A percentile compares a stretch with the other conserved stretches of the same genome.
Conservation (phyloP, 306 rosid species). For the Vigna unguiculata region DNA sequence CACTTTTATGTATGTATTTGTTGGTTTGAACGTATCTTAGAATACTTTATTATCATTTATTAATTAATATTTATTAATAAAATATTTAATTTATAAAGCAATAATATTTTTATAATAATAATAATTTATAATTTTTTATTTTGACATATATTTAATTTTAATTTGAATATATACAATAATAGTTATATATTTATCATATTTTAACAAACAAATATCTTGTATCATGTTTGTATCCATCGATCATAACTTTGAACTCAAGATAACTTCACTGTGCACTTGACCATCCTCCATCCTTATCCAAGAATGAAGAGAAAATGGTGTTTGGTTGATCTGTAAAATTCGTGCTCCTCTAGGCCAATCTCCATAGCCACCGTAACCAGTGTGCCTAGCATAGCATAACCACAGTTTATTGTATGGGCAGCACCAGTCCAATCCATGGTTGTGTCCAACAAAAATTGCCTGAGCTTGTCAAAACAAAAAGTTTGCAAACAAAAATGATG, state of each 20-base stretch:
- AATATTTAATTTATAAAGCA: no score
- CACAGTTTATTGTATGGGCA: constrained; percentile 72
- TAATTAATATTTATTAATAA: no score
- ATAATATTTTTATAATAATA: no score
- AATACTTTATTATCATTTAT: no score
- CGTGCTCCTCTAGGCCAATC: constrained; percentile 78
- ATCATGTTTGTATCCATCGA: no score
- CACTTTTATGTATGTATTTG: no score
- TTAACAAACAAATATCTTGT: no score
- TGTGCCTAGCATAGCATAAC: constrained; percentile 85
- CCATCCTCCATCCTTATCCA: constrained; percentile 91
- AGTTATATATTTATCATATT: no score
- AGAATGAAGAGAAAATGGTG: constrained; percentile 70
- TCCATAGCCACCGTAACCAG: constrained; percentile 86
- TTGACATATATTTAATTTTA: no score
- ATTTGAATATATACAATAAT: no score
- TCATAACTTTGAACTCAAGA: constrained; percentile 39
- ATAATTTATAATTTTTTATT: no score
- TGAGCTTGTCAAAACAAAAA: constrained; percentile 48
- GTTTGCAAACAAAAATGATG: not conserved
- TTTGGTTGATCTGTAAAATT: constrained; percentile 58
- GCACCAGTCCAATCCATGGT: constrained; percentile 93
- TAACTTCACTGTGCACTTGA: constrained; percentile 60
- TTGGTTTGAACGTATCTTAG: no score
- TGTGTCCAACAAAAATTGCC: constrained; percentile 91